phyloP scores from a whole-genome alignment of 352 stramenopile species.

The Globisporangium ultimum region DNA sequence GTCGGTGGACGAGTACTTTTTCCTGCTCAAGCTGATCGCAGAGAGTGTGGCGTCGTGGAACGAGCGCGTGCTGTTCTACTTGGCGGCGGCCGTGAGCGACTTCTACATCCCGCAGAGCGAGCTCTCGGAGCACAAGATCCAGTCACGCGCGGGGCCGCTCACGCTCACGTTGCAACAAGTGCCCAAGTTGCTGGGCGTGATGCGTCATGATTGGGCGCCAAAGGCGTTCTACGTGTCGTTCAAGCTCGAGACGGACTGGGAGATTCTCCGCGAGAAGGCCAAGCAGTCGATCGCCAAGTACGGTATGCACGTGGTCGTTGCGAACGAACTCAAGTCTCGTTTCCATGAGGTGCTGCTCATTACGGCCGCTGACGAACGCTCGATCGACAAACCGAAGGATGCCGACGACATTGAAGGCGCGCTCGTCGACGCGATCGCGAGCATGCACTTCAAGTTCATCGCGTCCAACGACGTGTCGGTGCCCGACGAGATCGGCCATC shows the following conservation, averaged over 20 bases:
- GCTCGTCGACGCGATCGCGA: conserved; percentile 62
- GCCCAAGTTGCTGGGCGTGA: conserved; percentile 94
- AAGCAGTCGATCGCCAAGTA: conserved; percentile 92
- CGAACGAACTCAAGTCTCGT: conserved; percentile 94
- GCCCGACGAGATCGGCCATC: conserved; percentile 46
- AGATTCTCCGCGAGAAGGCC: conserved; percentile 93
- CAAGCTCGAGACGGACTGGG: conserved; percentile 98
- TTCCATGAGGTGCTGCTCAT: conserved; percentile 90
- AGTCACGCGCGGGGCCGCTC: conserved; percentile 78
- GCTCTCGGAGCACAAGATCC: conserved; percentile 96
- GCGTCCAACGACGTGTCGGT: conserved; percentile 53
- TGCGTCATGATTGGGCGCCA: conserved; percentile 92
- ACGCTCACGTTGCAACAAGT: conserved; percentile 90
- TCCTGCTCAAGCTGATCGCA: conserved; percentile 84
- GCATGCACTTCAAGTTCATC: conserved; percentile 75
- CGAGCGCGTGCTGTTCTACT: conserved; percentile 87
- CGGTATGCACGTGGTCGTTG: conserved; percentile 96
- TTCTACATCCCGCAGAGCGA: conserved; percentile 95
- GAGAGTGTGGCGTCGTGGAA: conserved; percentile 54
- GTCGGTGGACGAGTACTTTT: conserved; percentile 97
- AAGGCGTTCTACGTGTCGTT: conserved; percentile 96
- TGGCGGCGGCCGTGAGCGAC: conserved; percentile 97
- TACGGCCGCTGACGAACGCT: conserved; percentile 49
- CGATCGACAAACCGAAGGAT: conserved; percentile 49
- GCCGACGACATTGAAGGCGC: conserved; percentile 57